These are phyloP conservation scores for Bimuria novae-zelandiae DNA, from an alignment of 2,329 filamentous ascomycete genomes.

Conservation along the genomic window DNA sequence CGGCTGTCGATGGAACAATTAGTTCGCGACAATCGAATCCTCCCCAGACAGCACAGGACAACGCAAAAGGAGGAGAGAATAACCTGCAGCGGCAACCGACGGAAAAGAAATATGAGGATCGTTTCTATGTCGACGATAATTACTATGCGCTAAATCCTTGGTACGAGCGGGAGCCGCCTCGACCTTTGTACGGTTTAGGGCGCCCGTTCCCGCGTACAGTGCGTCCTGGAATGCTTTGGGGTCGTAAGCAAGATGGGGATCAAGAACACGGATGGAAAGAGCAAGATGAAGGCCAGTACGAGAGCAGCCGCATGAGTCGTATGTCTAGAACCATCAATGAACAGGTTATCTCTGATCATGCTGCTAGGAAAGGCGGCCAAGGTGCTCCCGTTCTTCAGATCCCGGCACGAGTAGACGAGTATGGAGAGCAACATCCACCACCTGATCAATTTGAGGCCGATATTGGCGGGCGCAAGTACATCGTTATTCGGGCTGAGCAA, in stretches of 20 bases:
- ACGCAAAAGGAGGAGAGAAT: background rate
- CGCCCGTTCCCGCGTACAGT: constrained; percentile 60
- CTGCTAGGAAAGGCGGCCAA: constrained; percentile 4
- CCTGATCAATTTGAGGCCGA: constrained; percentile 8
- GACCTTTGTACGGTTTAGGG: constrained; percentile 60
- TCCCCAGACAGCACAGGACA: background rate
- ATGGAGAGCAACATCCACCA: constrained; percentile 1
- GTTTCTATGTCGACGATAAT: constrained; percentile 54
- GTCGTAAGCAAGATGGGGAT: constrained; percentile 46
- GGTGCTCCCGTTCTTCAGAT: constrained; percentile 3
- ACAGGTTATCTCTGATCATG: constrained; percentile 3
- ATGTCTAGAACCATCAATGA: constrained; percentile 2
- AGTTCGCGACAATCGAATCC: no score
- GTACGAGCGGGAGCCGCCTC: constrained; percentile 57
- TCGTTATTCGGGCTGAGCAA: constrained; percentile 3
- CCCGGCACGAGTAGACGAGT: background rate
- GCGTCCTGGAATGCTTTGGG: constrained; percentile 56
- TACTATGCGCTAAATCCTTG: constrained; percentile 59
- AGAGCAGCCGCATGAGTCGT: background rate
- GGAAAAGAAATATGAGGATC: constrained; percentile 33
- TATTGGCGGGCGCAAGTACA: constrained; percentile 4
- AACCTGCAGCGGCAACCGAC: constrained; percentile 18
- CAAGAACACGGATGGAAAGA: constrained; percentile 17
- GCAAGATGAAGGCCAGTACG: constrained; percentile 18
- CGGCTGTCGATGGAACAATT: background rate